phyloP scores from a whole-genome alignment of 2,329 filamentous ascomycete species.

The Pestalotiopsis sp. region DNA sequence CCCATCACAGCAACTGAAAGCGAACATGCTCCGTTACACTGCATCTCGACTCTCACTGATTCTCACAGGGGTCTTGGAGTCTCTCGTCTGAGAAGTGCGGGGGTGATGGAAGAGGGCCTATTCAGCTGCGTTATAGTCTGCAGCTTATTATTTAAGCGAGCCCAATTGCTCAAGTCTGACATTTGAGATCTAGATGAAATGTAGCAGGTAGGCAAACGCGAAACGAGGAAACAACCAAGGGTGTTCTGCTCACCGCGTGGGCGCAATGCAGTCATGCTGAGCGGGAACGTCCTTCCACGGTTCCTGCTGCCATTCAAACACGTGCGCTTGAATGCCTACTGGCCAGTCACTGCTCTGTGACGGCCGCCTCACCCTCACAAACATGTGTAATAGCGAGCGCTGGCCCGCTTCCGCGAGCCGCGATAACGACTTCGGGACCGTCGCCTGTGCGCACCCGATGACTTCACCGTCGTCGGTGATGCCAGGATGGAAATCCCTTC shows the following conservation, averaged over 20 bases:
- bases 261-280: background rate
- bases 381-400: background rate
- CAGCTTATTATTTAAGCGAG: background rate
- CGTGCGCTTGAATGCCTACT: background rate
- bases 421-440: background rate
- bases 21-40: background rate
- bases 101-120: background rate
- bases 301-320: background rate
- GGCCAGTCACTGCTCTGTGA: background rate
- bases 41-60: background rate
- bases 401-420: background rate
- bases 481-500: background rate
- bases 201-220: background rate
- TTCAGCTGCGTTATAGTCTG: background rate
- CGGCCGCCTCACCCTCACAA: background rate
- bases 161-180: background rate
- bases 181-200: background rate
- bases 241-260: background rate
- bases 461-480: background rate
- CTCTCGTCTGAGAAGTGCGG: background rate
- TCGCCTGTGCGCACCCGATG: no score
- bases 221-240: background rate
- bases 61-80: background rate
- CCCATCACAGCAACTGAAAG: constrained; percentile 1
- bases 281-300: background rate